Evolutionary conservation across 2,329 filamentous ascomycete genomes (phyloP), one percentile per base, ranked within the genome.

Genomic region (Colletotrichum ledebouriae): DNA sequence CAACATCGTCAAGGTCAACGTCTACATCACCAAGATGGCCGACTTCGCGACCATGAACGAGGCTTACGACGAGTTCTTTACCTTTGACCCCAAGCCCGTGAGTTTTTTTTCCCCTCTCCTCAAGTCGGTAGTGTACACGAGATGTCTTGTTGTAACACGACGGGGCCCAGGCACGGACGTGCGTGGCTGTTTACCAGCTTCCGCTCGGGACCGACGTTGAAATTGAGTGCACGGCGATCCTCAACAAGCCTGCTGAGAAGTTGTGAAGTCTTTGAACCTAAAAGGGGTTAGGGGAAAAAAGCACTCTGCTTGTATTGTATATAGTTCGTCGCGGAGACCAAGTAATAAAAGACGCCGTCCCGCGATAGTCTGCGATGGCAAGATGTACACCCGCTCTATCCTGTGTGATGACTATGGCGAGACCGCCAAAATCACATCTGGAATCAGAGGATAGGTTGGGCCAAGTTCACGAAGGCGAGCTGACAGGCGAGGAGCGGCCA

Each of bases 161-260:
- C 7, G 6, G 7, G 29, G 29, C 29, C 34, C 7, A 83, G 81
- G 81, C 79, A 55, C 79, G 90, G 67, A 91, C 88, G 59, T 94
- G 91, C 75, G 90, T 94, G 29, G 91, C 91, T 0, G 92, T 94
- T 12, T 88, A 92, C 78, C 86, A 91, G 76, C 80, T 94, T 73
- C 92, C 91, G 1, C 86, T 91, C 74, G 86, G 87, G 11, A 90
- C 91, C 3, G 87, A 90, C 66, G 88, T 94, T 9, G 92, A 94
- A 82, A 92, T 94, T 75, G 91, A 94, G 81, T 91, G 88, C 76
- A 89, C 90, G 7, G 74, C 74, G 3, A 63, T 70, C 42, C 59
- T 64, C 20, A 53, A 70, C 55, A 63, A 59, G 55, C 61, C 66
- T 25, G 55, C 55, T n/a, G 55, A 69, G 62, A 69, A 69, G 66